Evolutionary conservation across 257 asterid species (phyloP).

Genomic region (Solanum gracilifrons): DNA sequence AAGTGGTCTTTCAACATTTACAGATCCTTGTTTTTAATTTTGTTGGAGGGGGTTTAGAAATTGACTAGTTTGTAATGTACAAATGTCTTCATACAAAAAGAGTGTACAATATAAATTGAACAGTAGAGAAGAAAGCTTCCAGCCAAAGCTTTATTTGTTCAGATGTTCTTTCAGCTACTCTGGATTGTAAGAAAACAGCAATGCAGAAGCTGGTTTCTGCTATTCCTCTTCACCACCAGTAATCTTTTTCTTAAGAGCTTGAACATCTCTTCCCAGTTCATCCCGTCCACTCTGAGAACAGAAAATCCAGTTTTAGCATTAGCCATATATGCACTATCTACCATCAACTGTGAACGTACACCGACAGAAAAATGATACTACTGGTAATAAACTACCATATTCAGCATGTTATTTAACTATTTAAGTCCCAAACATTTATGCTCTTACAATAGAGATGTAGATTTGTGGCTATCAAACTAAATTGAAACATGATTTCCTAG

Average conservation of each 20-base stretch:
- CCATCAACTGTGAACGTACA: neutral
- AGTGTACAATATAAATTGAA: neutral
- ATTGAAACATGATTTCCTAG: neutral
- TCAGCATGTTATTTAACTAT: neutral
- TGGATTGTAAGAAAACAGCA: neutral
- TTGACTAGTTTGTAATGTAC: neutral
- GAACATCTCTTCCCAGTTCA: neutral
- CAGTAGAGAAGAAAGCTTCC: neutral
- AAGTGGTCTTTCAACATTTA: neutral
- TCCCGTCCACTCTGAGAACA: conserved; percentile 1
- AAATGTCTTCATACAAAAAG: neutral
- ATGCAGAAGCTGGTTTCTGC: neutral
- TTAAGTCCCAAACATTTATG: neutral
- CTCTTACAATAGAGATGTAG: neutral
- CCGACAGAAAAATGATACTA: neutral
- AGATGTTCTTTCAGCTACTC: neutral
- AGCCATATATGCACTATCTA: neutral
- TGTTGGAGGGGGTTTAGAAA: neutral
- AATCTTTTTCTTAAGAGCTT: conserved; percentile 5
- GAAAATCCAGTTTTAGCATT: neutral
- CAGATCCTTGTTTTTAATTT: neutral
- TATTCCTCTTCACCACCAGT: conserved; percentile 5
- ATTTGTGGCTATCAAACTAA: neutral
- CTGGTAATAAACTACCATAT: neutral
- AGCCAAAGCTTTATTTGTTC: neutral